Base-by-base conservation (phyloP, 2,329 filamentous ascomycete genomes). In the Zasmidium cellare region DNA sequence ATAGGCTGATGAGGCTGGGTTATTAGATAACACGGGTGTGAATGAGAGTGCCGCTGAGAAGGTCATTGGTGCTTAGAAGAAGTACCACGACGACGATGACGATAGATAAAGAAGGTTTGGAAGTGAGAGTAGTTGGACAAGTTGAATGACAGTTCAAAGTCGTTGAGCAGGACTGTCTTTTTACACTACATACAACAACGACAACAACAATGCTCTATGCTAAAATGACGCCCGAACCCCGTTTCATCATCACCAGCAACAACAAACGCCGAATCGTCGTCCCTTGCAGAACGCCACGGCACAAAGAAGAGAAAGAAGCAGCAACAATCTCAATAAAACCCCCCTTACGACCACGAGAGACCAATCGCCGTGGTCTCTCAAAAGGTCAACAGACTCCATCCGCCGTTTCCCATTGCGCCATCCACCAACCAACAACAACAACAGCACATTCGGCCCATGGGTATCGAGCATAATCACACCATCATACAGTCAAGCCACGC, bases 21-120 rank as follows among this genome's bases (percentile, higher is more conserved):
- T n/a, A n/a, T n/a, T n/a, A 11, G 92, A 97, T 75, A 61, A 64
- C 52, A 58, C 41, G 45, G 58, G 58, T 18, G 41, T 63, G 44
- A 62, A 50, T 25, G 63, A 57, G 54, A 58, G 56, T 7, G 51
- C 57, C 3, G 61, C 59, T 9, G 61, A 62, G 46, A 66, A 62
- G 24, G 59, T 66, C 9, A 55, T 63, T 11, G 56, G 45, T 18
- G 47, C 47, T 5, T 49, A 25, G 23, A n/a, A 28, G 25, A 28
- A 28, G 25, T 11, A 24, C 28, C 3, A 41, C 16, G 35, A 31
- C 7, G 28, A 7, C 7, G 6, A 41, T 14, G 35, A 14, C 35
- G 35, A 41, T 18, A 18, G 35, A 41, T 38, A 49, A 53, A 57
- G 50, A 41, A 46, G 9, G 12, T 25, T 53, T 19, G 51, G 45